Conservation (phyloP, 352 stramenopile species). For the Phytopythium ostracodes region DNA sequence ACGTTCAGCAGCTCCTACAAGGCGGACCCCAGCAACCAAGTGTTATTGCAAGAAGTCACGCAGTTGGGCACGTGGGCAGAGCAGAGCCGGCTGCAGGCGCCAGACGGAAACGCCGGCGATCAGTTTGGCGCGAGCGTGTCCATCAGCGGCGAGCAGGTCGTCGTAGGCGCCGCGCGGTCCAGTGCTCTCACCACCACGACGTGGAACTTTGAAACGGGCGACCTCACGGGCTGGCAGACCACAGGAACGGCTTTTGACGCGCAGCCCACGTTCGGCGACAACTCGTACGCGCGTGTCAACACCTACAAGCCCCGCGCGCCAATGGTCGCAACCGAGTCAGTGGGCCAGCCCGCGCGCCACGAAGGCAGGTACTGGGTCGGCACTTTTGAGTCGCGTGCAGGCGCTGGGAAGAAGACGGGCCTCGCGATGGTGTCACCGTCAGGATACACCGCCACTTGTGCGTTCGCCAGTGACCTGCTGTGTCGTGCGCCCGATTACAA, state of each 20-base stretch:
- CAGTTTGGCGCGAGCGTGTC: constrained; percentile 72
- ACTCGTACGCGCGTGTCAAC: constrained; percentile 81
- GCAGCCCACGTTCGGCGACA: constrained; percentile 96
- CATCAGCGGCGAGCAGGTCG: constrained; percentile 70
- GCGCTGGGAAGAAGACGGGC: constrained; percentile 50
- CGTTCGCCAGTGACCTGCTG: constrained; percentile 69
- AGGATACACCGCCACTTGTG: constrained; percentile 38
- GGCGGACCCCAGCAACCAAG: constrained; percentile 48
- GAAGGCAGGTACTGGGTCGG: constrained; percentile 94
- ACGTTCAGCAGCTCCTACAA: constrained; percentile 66
- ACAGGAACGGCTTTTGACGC: constrained; percentile 92
- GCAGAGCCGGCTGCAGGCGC: constrained; percentile 50
- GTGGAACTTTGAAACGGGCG: constrained; percentile 97
- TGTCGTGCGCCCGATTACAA: constrained; percentile 73
- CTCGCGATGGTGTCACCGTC: constrained; percentile 13
- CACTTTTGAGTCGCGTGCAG: constrained; percentile 90
- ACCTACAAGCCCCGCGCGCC: constrained; percentile 38
- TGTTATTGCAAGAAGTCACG: constrained; percentile 45
- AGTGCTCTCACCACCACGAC: constrained; percentile 84
- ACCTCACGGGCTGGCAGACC: constrained; percentile 91
- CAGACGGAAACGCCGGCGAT: constrained; percentile 72
- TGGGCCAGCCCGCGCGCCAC: constrained; percentile 45
- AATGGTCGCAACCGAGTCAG: constrained; percentile 26
- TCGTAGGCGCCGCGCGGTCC: constrained; percentile 68
- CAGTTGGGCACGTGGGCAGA: constrained; percentile 59